Percentiles rank a stretch among this genome's conserved stretches.
phyloP scores from a whole-genome alignment of 176 grass and related monocot species.

The Tillandsia leiboldiana region DNA sequence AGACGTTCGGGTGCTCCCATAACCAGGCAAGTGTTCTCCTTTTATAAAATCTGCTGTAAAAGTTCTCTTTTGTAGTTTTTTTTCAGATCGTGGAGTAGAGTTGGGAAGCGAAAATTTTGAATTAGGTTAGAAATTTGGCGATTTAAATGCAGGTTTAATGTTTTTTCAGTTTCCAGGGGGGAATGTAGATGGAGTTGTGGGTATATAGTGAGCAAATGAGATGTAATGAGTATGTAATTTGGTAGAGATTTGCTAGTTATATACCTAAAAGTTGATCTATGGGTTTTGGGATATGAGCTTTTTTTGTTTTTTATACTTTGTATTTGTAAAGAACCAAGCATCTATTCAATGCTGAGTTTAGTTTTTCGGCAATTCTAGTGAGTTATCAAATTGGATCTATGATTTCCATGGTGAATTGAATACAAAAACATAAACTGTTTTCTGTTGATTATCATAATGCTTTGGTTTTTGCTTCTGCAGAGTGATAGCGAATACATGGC shows the following conservation, averaged over 20 bases:
- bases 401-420: no score
- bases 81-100: not conserved
- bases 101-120: not conserved
- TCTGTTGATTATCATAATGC: not conserved
- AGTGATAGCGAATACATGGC: conserved; percentile 99
- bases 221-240: not conserved
- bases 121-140: not conserved
- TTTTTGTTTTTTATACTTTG: not conserved
- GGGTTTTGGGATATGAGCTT: no score
- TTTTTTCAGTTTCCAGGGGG: not conserved
- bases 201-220: no score
- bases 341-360: no score
- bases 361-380: no score
- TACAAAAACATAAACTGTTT: not conserved
- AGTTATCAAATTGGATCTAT: no score
- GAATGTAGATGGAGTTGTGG: not conserved
- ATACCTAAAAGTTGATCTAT: not conserved
- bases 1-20: conserved; percentile 92
- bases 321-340: not conserved
- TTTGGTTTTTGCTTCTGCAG: conserved; percentile 22
- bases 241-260: not conserved
- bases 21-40: conserved; percentile 60
- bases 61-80: conserved; percentile 2
- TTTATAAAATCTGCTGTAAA: not conserved
- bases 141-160: not conserved